Evolutionary conservation across 495 filamentous ascomycete species (phyloP).

Genomic region (Penicillium lagena): DNA sequence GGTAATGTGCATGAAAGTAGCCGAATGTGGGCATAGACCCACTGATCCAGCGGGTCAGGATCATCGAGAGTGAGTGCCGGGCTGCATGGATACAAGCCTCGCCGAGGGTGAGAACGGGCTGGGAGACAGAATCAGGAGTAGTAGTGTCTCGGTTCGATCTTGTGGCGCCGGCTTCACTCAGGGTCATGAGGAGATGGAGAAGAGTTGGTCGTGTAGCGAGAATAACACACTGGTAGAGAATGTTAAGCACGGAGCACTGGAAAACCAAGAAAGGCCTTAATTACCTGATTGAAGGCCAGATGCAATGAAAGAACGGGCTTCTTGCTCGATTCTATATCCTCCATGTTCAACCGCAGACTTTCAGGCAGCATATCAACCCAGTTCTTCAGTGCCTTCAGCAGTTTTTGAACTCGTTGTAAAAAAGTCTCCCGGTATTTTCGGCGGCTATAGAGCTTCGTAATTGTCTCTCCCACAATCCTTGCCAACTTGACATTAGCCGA

Average conservation of each 20-base stretch:
- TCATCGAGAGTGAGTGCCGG: slow-evolving; percentile 35
- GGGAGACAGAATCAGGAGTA: slow-evolving; percentile 21
- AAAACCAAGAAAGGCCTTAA: too few species aligned
- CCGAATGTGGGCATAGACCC: slow-evolving; percentile 39
- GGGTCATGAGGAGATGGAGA: slow-evolving; percentile 34
- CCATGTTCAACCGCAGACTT: slow-evolving; percentile 31
- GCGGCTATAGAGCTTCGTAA: slow-evolving; percentile 35
- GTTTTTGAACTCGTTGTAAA: slow-evolving; percentile 35
- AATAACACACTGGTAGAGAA: slow-evolving; percentile 27
- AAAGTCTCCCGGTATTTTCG: slow-evolving; percentile 39
- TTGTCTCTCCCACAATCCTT: slow-evolving; percentile 36
- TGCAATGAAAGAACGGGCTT: slow-evolving; percentile 35
- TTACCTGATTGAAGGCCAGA: slow-evolving; percentile 33
- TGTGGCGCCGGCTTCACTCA: slow-evolving; percentile 15
- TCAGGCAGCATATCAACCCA: slow-evolving; percentile 40
- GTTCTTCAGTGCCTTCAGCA: slow-evolving; percentile 36
- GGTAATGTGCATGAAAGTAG: slow-evolving; percentile 41
- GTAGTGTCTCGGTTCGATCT: background rate
- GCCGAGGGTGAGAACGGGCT: slow-evolving; percentile 34
- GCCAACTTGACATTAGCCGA: slow-evolving; percentile 38
- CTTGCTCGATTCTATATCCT: slow-evolving; percentile 31
- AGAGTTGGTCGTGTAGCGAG: slow-evolving; percentile 36
- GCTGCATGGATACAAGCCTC: slow-evolving; percentile 42
- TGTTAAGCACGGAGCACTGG: too few species aligned
- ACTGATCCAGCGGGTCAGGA: slow-evolving; percentile 38